A percentile compares a stretch with the other conserved stretches of the same genome.
Conservation (phyloP, 495 filamentous ascomycete species). For the Articulospora tetracladia region DNA sequence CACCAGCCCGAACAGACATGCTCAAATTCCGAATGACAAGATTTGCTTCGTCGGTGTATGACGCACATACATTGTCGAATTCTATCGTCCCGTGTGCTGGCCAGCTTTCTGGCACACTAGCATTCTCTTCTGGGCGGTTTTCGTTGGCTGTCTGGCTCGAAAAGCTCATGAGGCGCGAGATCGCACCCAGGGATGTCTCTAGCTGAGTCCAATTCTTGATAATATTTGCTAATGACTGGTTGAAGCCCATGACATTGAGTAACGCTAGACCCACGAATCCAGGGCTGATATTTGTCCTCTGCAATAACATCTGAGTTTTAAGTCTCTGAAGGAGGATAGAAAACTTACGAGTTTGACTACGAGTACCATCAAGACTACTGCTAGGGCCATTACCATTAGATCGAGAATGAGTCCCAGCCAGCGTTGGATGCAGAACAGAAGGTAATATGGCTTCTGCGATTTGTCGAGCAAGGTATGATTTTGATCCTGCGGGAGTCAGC, state of each 20-base stretch:
- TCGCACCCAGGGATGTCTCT: constrained; percentile 50
- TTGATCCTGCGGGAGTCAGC: constrained; percentile 14
- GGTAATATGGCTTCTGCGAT: constrained; percentile 55
- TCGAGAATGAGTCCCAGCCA: constrained; percentile 36
- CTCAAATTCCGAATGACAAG: constrained; percentile 12
- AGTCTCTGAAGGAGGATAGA: not conserved
- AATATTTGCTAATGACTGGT: constrained; percentile 24
- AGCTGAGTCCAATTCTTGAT: constrained; percentile 41
- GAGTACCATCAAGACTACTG: constrained; percentile 18
- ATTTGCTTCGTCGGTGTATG: constrained; percentile 25
- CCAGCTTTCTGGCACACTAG: constrained; percentile 31
- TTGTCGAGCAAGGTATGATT: constrained; percentile 44
- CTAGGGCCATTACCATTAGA: constrained; percentile 46
- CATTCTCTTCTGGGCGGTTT: constrained; percentile 14
- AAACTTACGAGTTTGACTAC: constrained; percentile 16
- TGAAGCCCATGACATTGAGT: constrained; percentile 40
- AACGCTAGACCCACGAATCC: constrained; percentile 53
- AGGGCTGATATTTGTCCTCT: constrained; percentile 26
- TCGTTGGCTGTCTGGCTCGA: constrained; percentile 31
- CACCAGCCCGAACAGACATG: constrained; percentile 27
- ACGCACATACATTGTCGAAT: constrained; percentile 32
- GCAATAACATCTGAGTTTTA: not conserved
- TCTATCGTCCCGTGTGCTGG: constrained; percentile 30
- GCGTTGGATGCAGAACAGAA: constrained; percentile 41
- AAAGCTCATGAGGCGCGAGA: constrained; percentile 42